phyloP scores from a whole-genome alignment of 371 early-diverging fungal species.

The Dentiscutata heterogama region DNA sequence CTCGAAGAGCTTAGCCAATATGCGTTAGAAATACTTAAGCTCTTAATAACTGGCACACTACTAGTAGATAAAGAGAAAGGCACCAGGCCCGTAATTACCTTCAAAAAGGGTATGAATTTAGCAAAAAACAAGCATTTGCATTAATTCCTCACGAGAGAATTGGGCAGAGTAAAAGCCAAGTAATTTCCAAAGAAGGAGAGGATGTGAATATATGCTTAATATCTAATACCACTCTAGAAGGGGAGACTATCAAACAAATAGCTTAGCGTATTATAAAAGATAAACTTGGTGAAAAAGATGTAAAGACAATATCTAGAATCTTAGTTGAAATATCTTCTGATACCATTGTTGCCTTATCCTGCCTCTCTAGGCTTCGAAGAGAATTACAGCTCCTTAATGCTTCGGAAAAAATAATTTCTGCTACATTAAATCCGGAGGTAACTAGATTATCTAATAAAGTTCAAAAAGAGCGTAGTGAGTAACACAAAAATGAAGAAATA shows the following conservation, averaged over 20 bases:
- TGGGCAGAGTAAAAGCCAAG: slow-evolving; percentile 6
- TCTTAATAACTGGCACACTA: not conserved
- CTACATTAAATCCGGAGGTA: not conserved
- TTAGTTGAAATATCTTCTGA: not conserved
- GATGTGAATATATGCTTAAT: not conserved
- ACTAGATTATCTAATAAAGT: slow-evolving; percentile 13
- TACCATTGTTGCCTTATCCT: not conserved
- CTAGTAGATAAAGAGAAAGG: not conserved
- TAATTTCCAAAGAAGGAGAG: not conserved
- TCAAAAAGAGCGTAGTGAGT: not conserved
- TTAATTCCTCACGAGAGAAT: slow-evolving; percentile 28
- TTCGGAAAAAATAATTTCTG: not conserved
- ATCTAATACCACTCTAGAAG: not conserved
- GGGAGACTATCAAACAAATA: slow-evolving; percentile 33
- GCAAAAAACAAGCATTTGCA: slow-evolving; percentile 28
- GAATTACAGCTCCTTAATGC: not conserved
- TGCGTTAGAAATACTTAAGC: slow-evolving; percentile 14
- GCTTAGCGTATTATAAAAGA: slow-evolving; percentile 27
- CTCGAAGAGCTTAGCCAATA: slow-evolving; percentile 32
- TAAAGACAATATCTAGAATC: slow-evolving; percentile 7
- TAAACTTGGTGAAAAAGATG: slow-evolving; percentile 30
- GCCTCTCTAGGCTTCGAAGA: slow-evolving; percentile 26
- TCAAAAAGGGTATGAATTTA: slow-evolving; percentile 31
- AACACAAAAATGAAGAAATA: not conserved
- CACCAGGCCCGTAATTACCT: slow-evolving; percentile 12